These are phyloP conservation scores for Gentiana macrophylla DNA, from an alignment of 257 asterid species.

Conservation along the genomic window DNA sequence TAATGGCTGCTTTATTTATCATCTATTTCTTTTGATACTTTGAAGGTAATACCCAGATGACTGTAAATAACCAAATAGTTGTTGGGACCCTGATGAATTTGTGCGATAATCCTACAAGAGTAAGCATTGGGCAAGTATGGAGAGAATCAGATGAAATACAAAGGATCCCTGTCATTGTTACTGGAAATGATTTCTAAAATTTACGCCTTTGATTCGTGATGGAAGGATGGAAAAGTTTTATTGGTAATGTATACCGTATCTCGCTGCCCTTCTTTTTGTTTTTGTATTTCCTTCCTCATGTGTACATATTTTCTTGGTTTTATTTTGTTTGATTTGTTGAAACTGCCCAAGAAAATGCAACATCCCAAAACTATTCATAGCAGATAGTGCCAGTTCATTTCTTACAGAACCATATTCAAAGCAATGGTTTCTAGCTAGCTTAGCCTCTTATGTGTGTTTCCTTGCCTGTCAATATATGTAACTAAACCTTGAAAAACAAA, in stretches of 20 bases:
- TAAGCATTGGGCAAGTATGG: slow-evolving; percentile 91
- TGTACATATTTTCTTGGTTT: too few species aligned
- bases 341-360: too few species aligned
- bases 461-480: too few species aligned
- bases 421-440: too few species aligned
- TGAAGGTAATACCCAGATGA: slow-evolving; percentile 79
- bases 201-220: slow-evolving; percentile 87
- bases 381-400: too few species aligned
- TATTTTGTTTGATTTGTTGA: too few species aligned
- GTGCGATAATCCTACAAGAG: slow-evolving; percentile 87
- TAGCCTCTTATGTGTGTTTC: too few species aligned
- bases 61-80: slow-evolving; percentile 94
- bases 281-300: too few species aligned
- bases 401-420: too few species aligned
- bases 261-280: too few species aligned
- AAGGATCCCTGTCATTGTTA: slow-evolving; percentile 75
- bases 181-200: slow-evolving; percentile 79
- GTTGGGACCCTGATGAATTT: slow-evolving; percentile 88
- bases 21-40: slow-evolving; percentile 12
- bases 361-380: too few species aligned
- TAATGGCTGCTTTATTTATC: slow-evolving; percentile 10
- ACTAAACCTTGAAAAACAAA: too few species aligned
- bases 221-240: slow-evolving; percentile 96
- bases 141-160: slow-evolving; percentile 60
- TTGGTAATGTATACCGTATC: slow-evolving; percentile 33